Conservation (phyloP, 305 asterid genomes). For the Salvia sclarea region DNA sequence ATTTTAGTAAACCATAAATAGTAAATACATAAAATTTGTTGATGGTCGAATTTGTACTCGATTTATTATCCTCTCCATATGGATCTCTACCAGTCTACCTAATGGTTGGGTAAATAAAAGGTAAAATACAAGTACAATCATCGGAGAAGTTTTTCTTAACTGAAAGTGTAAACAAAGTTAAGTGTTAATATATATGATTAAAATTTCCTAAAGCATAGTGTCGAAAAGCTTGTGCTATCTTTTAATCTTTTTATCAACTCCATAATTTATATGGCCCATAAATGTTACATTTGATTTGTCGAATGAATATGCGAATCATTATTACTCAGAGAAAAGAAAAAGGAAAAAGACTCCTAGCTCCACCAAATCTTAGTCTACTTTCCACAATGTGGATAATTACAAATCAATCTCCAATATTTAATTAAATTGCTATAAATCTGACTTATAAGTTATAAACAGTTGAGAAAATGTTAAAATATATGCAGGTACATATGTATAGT, state of each 20-base stretch:
- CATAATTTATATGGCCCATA: slow-evolving; percentile 30
- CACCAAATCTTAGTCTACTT: slow-evolving; percentile 18
- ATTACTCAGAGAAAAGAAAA: slow-evolving; percentile 8
- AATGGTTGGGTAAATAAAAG: neutral
- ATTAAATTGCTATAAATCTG: neutral
- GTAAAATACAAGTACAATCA: neutral
- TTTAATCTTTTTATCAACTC: neutral
- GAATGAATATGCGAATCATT: slow-evolving; percentile 32
- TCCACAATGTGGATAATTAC: slow-evolving; percentile 4
- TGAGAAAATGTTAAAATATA: neutral
- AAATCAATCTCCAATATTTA: neutral
- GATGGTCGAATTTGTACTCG: too few relatives aligned
- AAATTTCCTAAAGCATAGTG: neutral
- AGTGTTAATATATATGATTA: neutral
- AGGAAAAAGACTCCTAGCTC: slow-evolving; percentile 7
- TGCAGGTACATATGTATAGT: too few relatives aligned
- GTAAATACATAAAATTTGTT: too few relatives aligned
- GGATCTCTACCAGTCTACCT: too few relatives aligned
- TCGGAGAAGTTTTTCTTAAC: neutral
- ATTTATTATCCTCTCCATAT: too few relatives aligned
- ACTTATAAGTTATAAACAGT: neutral
- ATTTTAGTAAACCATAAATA: too few relatives aligned
- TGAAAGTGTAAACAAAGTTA: neutral
- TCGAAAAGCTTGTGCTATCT: slow-evolving; percentile 20
- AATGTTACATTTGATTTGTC: slow-evolving; percentile 34